Evolutionary conservation across 345 rosid genomes (phyloP), one percentile per base, ranked within the genome.

Genomic region (Hypericum perforatum): DNA sequence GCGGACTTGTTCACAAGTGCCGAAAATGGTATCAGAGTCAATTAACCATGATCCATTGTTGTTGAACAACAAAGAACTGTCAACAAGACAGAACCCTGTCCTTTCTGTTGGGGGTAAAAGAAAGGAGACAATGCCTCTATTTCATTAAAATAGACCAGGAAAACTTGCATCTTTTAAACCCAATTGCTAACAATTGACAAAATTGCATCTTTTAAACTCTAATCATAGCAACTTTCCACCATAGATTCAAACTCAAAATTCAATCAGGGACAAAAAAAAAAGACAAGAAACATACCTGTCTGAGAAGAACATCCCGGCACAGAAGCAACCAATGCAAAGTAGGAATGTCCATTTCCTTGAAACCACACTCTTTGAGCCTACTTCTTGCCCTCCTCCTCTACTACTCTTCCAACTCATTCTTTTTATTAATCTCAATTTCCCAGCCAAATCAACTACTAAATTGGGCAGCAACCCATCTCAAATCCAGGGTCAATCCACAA

Each of bases 281-380:
- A n/a, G n/a, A 38, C 37, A 40, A 60, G 61, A 66, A 12, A 3
- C 7, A 60, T 57, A 83, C 90, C 86, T 72, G 66, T 74, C 83
- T 46, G 95, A 85, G 75, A 91, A 87, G 54, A 91, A 80, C 82
- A 83, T 74, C 58, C 98, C 98, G 5, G 82, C 85, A 66, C 92
- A 87, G 73, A 91, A 85, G 77, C 94, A 87, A 22, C 95, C 94
- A 61, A 87, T 70, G 63, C 95, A 92, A 68, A 92, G 75, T 63
- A 88, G 61, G 39, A 85, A 58, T 54, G 86, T 62, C 98, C 92
- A 85, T 79, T 81, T 92, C 79, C 62, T 82, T 1, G 98, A 78
- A 49, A 83, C 81, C 48, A 66, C 45, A 62, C 74, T 63, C 73
- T 61, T 78, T 5, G 76, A 53, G 70, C 60, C 67, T 39, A 73